Evolutionary conservation across 2,329 filamentous ascomycete genomes (phyloP).

Genomic region (Akanthomyces muscarius): DNA sequence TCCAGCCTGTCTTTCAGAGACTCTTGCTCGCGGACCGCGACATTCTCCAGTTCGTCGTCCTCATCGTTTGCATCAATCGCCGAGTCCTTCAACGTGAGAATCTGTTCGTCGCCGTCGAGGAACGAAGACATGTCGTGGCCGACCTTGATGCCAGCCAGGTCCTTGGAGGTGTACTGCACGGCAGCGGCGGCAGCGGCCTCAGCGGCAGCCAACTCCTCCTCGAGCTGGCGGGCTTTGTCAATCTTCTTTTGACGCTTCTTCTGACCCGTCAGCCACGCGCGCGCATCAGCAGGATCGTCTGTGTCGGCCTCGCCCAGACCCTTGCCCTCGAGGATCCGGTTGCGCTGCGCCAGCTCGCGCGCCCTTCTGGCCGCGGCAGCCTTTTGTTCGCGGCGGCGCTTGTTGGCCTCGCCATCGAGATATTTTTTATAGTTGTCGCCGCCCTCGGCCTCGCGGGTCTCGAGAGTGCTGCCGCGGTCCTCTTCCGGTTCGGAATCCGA

Average conservation of each 20-base stretch:
- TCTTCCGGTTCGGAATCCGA: constrained; percentile 50
- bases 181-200: constrained; percentile 62
- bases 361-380: constrained; percentile 83
- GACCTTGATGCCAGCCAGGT: constrained; percentile 87
- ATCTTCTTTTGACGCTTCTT: constrained; percentile 96
- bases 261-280: constrained; percentile 79
- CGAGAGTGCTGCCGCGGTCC: constrained; percentile 76
- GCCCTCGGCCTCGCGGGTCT: constrained; percentile 68
- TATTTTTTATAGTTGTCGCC: constrained; percentile 68
- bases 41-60: constrained; percentile 75
- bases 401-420: constrained; percentile 69
- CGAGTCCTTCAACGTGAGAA: constrained; percentile 90
- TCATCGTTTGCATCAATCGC: constrained; percentile 72
- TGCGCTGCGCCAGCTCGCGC: constrained; percentile 75
- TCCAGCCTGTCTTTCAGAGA: constrained; percentile 71
- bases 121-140: constrained; percentile 82
- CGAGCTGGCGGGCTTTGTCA: constrained; percentile 65
- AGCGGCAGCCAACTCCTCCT: constrained; percentile 74
- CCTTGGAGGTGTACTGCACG: constrained; percentile 72
- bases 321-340: constrained; percentile 72
- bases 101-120: constrained; percentile 77
- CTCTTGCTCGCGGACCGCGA: constrained; percentile 68
- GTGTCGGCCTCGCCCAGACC: constrained; percentile 74
- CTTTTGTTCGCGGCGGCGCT: constrained; percentile 73
- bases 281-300: constrained; percentile 66